These are phyloP conservation scores for Mallotus nudiflorus DNA, from an alignment of 345 rosid genomes.

Conservation along the genomic window DNA sequence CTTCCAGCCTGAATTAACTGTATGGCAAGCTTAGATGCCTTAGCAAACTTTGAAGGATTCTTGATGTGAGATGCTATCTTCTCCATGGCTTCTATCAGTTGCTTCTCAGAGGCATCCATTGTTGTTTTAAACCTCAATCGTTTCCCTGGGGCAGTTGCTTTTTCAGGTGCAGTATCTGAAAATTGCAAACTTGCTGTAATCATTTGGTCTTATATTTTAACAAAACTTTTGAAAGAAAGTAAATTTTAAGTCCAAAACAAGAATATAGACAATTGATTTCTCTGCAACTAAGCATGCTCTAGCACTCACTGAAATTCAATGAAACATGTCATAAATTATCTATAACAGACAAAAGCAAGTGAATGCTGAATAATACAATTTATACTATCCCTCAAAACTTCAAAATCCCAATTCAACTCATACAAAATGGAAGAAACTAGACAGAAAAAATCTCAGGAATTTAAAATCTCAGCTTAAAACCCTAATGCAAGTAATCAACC, in stretches of 20 bases:
- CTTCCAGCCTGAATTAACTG: conserved; percentile 89
- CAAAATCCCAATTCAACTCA: no score
- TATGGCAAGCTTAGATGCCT: conserved; percentile 91
- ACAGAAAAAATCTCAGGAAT: background rate
- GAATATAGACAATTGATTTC: background rate
- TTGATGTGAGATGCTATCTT: conserved; percentile 86
- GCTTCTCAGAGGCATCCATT: conserved; percentile 79
- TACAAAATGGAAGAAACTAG: background rate
- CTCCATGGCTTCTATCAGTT: conserved; percentile 88
- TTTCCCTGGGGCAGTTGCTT: conserved; percentile 21
- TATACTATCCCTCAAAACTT: background rate
- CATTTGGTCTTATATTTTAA: no score
- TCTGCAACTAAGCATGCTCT: no score
- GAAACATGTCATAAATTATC: background rate
- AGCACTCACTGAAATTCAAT: background rate
- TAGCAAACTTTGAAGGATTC: conserved; percentile 70
- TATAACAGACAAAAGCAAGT: background rate
- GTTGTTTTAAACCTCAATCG: conserved; percentile 86
- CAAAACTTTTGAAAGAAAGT: background rate
- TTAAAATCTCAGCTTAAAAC: background rate
- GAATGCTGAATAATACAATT: background rate
- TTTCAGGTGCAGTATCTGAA: conserved; percentile 42
- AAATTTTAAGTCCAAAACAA: conserved; percentile 2
- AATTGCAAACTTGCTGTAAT: conserved; percentile 4
- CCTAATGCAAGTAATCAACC: conserved; percentile 1